phyloP scores from a whole-genome alignment of 1,284 basidiomycete genomes.

The Marasmius fiardii region DNA sequence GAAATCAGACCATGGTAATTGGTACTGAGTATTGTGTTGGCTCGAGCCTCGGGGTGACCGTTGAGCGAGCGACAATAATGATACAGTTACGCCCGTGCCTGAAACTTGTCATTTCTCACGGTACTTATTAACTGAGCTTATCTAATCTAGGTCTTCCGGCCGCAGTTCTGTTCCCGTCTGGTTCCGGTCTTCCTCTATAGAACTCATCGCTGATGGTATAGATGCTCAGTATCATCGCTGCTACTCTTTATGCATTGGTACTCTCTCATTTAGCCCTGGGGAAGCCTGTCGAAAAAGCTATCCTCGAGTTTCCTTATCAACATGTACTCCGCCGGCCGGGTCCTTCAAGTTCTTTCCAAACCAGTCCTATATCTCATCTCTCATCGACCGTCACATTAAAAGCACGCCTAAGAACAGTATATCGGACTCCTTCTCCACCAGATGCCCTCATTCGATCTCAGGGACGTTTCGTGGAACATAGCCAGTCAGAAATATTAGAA shows the following conservation, averaged over 20 bases:
- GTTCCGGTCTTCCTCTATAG: no score
- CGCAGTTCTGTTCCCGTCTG: background rate
- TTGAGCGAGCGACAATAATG: no score
- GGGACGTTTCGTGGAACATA: conserved; percentile 42
- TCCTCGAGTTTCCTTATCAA: background rate
- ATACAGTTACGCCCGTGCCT: no score
- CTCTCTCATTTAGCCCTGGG: background rate
- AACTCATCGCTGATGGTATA: background rate
- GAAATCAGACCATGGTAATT: no score
- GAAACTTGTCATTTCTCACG: no score
- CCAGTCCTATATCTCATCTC: background rate
- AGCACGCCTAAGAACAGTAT: conserved; percentile 54
- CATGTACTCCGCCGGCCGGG: background rate
- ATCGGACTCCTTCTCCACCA: conserved; percentile 51
- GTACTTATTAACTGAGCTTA: no score
- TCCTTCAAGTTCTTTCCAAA: background rate
- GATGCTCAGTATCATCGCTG: background rate
- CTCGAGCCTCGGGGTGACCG: no score
- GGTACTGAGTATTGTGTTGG: no score
- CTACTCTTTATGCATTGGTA: background rate
- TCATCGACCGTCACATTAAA: conserved; percentile 29
- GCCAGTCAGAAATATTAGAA: conserved; percentile 47
- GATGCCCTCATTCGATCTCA: conserved; percentile 50
- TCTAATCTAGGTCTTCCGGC: background rate
- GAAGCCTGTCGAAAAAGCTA: no score